Conservation (phyloP, 164 flowering plant genomes). For the Tetrastigma voinierianum region DNA sequence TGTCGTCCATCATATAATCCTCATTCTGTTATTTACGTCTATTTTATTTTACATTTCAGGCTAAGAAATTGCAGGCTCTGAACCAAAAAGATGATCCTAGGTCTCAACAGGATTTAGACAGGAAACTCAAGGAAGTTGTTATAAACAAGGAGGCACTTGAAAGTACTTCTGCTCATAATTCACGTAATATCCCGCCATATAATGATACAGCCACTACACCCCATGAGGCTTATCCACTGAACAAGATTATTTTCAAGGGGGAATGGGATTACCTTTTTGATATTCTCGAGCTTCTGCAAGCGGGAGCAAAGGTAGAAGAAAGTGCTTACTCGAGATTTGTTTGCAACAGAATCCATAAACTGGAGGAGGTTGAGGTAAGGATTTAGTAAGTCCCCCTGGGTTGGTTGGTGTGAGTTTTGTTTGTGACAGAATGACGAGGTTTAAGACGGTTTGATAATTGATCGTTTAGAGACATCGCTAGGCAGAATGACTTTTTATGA, state of each 20-base stretch:
- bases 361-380: slow-evolving; percentile 53
- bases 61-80: slow-evolving; percentile 27
- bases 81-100: slow-evolving; percentile 35
- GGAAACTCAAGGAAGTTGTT: slow-evolving; percentile 24
- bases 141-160: slow-evolving; percentile 54
- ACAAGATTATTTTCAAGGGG: slow-evolving; percentile 62
- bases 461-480: too few species aligned
- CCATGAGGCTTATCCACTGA: slow-evolving; percentile 71
- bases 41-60: slow-evolving; percentile 37
- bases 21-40: background rate
- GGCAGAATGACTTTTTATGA: background rate
- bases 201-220: slow-evolving; percentile 61
- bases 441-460: too few species aligned
- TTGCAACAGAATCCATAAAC: slow-evolving; percentile 47
- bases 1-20: too few species aligned
- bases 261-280: slow-evolving; percentile 70
- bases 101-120: slow-evolving; percentile 28
- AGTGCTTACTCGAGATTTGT: slow-evolving; percentile 63
- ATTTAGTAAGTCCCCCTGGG: background rate
- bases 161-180: slow-evolving; percentile 17
- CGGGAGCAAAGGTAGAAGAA: slow-evolving; percentile 20
- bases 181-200: slow-evolving; percentile 68
- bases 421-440: background rate
- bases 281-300: slow-evolving; percentile 33
- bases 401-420: background rate